Evolutionary conservation across 192 early-diverging fungal species (phyloP), one percentile per base, ranked within the genome.

Genomic region (Chytriomyces confervae): DNA sequence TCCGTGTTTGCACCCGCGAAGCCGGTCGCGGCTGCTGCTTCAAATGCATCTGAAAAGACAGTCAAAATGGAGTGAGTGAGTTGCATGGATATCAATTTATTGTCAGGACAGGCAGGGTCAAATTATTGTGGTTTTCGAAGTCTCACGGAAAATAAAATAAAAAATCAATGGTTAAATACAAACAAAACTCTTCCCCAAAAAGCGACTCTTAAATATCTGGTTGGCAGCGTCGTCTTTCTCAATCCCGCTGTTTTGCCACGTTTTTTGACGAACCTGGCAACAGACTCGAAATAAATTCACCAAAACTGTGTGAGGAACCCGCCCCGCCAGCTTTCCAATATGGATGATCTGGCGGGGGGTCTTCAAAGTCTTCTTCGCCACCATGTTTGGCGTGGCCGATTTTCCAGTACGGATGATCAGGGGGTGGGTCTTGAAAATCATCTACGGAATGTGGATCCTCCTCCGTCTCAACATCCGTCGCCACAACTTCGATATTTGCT

Each of bases 341-440:
- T n/a, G 69, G 69, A 29, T 70, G 69, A 53, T 70, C 69, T 27
- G 13, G 50, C 7, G 69, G 69, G 10, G 69, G 69, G 11, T 50
- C 36, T 16, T 13, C 18, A 11, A 50, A 23, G n/a, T 24, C 10
- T 10, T 18, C 16, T 10, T 64, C 62, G n/a, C 16, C 27, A 70
- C 20, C 69, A 44, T 29, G 24, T n/a, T 70, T 50, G 20, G 16
- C 7, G 13, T 57, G 16, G 20, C 20, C 53, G 53, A 50, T 53
- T 70, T 57, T 70, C 69, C 69, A 70, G 27, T 23, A 70, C 3
- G 69, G 69, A 51, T 70, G 69, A 45, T 70, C 69, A n/a, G 50
- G 69, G 18, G 69, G 69, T 9, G 69, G 69, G 18, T 49, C 49
- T 53, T 50, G 49, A 29, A 20, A 11, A 48, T 70, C 69, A 24